Evolutionary conservation across 495 filamentous ascomycete genomes (phyloP).

Genomic region (Podospora anserina): DNA sequence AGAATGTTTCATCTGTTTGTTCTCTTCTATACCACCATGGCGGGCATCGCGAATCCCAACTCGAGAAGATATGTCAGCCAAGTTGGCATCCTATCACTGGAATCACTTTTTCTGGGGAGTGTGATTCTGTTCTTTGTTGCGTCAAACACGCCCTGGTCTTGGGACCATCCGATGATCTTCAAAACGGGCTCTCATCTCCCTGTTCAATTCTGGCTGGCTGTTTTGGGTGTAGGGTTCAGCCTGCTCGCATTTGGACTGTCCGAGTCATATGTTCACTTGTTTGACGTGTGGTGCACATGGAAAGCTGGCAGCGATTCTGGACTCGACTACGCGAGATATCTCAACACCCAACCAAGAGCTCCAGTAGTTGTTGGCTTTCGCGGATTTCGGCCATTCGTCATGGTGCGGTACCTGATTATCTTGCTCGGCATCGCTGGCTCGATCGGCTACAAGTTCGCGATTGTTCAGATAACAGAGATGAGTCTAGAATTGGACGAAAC

Average conservation of each 20-base stretch:
- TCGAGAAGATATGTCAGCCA: no score
- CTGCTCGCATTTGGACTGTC: conserved; percentile 9
- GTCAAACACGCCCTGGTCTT: background rate
- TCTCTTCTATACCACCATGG: no score
- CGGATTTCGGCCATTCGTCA: conserved; percentile 10
- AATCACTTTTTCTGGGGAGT: background rate
- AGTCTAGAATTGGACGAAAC: background rate
- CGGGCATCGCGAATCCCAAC: no score
- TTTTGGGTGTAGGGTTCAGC: conserved; percentile 8
- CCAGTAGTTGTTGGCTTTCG: background rate
- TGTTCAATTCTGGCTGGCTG: conserved; percentile 14
- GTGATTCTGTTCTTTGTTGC: background rate
- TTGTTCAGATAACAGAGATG: background rate
- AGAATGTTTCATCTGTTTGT: no score
- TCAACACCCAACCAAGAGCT: conserved; percentile 15
- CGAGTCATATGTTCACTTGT: conserved; percentile 4
- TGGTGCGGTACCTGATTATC: background rate
- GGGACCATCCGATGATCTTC: background rate
- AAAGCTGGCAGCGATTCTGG: background rate
- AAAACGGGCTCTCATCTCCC: conserved; percentile 1
- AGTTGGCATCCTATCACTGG: background rate
- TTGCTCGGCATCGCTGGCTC: conserved; percentile 1
- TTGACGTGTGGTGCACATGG: conserved; percentile 11
- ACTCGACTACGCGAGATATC: conserved; percentile 13
- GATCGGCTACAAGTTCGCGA: conserved; percentile 11